phyloP scores from a whole-genome alignment of 331 rosid species.

The Acacia concinna region DNA sequence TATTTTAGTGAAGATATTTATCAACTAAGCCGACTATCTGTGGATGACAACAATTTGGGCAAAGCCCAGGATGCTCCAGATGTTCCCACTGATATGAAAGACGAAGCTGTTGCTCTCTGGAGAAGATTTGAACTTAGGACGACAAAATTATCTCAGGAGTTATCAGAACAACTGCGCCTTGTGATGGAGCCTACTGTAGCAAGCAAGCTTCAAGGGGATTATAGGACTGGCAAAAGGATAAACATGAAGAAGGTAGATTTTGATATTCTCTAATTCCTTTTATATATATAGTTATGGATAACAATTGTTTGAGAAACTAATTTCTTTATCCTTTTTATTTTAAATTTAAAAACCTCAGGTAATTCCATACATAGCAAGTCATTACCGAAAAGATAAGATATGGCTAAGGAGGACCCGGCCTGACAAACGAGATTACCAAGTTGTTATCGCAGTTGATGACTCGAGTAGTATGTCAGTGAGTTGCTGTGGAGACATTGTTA shows the following conservation, averaged over 20 bases:
- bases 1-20: constrained; percentile 46
- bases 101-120: constrained; percentile 63
- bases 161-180: constrained; percentile 87
- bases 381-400: constrained; percentile 79
- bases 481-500: constrained; percentile 67
- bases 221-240: constrained; percentile 85
- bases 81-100: constrained; percentile 40
- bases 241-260: constrained; percentile 85
- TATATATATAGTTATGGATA: not conserved
- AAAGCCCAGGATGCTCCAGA: constrained; percentile 52
- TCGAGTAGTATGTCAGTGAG: constrained; percentile 89
- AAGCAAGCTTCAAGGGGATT: constrained; percentile 93
- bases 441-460: constrained; percentile 92
- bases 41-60: constrained; percentile 65
- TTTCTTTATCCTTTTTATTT: not conserved
- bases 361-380: constrained; percentile 81
- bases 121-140: constrained; percentile 71
- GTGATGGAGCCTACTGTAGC: constrained; percentile 92
- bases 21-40: constrained; percentile 50
- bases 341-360: constrained; percentile 41
- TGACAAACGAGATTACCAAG: constrained; percentile 93
- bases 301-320: not conserved
- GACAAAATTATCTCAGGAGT: constrained; percentile 74
- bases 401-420: constrained; percentile 93
- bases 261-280: not conserved